Conservation (phyloP, 2,329 filamentous ascomycete genomes). For the Trematosphaeria pertusa region DNA sequence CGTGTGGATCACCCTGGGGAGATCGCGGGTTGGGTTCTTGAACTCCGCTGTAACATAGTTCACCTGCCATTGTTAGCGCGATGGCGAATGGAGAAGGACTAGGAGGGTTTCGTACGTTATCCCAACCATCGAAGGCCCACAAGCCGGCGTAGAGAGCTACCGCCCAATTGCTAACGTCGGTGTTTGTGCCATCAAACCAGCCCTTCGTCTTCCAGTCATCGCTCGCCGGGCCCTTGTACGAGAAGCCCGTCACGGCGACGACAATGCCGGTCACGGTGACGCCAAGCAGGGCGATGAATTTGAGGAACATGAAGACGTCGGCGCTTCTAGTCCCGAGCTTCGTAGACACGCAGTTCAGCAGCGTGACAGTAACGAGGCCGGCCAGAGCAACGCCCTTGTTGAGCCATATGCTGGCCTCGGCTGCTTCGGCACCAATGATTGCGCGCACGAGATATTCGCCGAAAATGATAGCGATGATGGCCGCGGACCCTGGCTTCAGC, state of each 20-base stretch:
- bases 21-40: conserved; percentile 85
- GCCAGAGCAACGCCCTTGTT: conserved; percentile 85
- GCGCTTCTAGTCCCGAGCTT: conserved; percentile 85
- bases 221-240: conserved; percentile 76
- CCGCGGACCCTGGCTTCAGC: conserved; percentile 88
- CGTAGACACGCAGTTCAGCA: conserved; percentile 90
- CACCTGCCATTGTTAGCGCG: conserved; percentile 65
- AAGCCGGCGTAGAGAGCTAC: conserved; percentile 93
- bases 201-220: conserved; percentile 84
- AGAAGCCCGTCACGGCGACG: conserved; percentile 85
- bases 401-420: conserved; percentile 82
- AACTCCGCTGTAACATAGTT: conserved; percentile 99
- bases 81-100: neutral
- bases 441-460: conserved; percentile 95
- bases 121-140: conserved; percentile 99
- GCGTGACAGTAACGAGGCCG: conserved; percentile 77
- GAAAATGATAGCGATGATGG: conserved; percentile 97
- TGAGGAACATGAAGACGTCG: conserved; percentile 95
- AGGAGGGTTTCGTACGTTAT: conserved; percentile 74
- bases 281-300: conserved; percentile 86
- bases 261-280: conserved; percentile 89
- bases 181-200: conserved; percentile 89
- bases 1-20: conserved; percentile 94
- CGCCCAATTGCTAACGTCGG: conserved; percentile 84
- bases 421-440: conserved; percentile 83